Conservation (phyloP, 768 basidiomycete species). For the Boletus rubropictus region DNA sequence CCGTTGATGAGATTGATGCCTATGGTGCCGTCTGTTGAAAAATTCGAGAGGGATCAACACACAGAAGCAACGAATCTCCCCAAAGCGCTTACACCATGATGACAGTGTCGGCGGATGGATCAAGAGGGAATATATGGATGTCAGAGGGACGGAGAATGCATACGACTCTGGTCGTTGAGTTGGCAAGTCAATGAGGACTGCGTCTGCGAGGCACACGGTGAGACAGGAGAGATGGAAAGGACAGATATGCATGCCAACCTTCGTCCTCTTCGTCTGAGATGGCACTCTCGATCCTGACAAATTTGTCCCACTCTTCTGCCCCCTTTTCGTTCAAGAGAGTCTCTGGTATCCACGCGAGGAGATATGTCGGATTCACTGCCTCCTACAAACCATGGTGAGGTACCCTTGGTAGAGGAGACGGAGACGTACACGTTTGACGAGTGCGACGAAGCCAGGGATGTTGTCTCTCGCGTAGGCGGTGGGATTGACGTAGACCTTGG, state of each 20-base stretch:
- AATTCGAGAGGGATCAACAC: neutral
- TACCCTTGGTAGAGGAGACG: constrained; percentile 3
- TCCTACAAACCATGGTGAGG: constrained; percentile 43
- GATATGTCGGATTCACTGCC: constrained; percentile 65
- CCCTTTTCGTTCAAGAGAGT: constrained; percentile 78
- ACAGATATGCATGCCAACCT: constrained; percentile 37
- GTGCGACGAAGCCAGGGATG: constrained; percentile 86
- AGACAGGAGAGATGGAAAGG: neutral
- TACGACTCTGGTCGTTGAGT: constrained; percentile 83
- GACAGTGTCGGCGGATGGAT: constrained; percentile 80
- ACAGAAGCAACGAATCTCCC: neutral
- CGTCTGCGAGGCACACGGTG: constrained; percentile 43
- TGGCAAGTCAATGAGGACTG: constrained; percentile 80
- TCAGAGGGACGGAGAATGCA: constrained; percentile 90
- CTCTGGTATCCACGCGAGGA: constrained; percentile 94
- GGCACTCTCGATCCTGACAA: constrained; percentile 70
- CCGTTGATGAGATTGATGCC: constrained; percentile 85
- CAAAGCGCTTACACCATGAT: constrained; percentile 64
- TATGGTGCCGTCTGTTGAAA: constrained; percentile 68
- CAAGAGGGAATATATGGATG: constrained; percentile 83
- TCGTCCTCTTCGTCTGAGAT: constrained; percentile 61
- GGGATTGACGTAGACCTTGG: constrained; percentile 93
- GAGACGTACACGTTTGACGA: constrained; percentile 77
- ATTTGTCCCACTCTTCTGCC: constrained; percentile 83
- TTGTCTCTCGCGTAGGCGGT: constrained; percentile 90